Base-by-base conservation (phyloP, 2,329 filamentous ascomycete genomes). In the Phialophora macrospora region DNA sequence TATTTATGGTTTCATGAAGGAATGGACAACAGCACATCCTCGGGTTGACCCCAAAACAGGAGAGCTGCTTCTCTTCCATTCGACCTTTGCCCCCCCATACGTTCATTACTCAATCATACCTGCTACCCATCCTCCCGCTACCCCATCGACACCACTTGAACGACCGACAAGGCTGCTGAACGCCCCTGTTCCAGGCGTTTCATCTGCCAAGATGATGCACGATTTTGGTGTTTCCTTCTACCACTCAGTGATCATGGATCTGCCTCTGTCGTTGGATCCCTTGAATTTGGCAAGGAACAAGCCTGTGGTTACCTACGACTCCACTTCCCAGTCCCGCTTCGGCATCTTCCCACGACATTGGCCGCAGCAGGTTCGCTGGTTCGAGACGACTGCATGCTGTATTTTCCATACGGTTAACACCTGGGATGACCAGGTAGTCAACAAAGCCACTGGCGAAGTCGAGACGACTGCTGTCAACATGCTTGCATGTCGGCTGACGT, bases 321-420 rank as follows among this genome's bases (percentile, higher is more conserved):
- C 84, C 0, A 77, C 80, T 1, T 83, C 82, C 11, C 79, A 78
- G 1, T 85, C 88, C 0, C 83, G 89, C 3, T 90, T 90, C 68
- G 89, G 88, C 0, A 80, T 91, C 1, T 91, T 91, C 67, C 88
- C 88, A 11, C 82, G 89, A 3, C 83, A 85, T 61, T 73, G 81
- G 12, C 88, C 88, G 0, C 74, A 83, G 1, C 77, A 79, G 0
- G 81, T 90, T 2, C 81, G 82, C 9, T 91, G 89, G 88, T 91
- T 89, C 67, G 84, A 89, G 75, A 90, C 88, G 0, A 83, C 84
- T 11, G 81, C 87, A 5, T 91, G 87, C 71, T 87, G 87, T 71
- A 89, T 91, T 52, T 90, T 91, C 67, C 89, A 91, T 71, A 90
- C 88, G 0, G 89, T 87, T 0, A 91, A 90, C 70, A 85, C 85